Conservation (phyloP, 2,329 filamentous ascomycete species). For the Fusarium sp. region DNA sequence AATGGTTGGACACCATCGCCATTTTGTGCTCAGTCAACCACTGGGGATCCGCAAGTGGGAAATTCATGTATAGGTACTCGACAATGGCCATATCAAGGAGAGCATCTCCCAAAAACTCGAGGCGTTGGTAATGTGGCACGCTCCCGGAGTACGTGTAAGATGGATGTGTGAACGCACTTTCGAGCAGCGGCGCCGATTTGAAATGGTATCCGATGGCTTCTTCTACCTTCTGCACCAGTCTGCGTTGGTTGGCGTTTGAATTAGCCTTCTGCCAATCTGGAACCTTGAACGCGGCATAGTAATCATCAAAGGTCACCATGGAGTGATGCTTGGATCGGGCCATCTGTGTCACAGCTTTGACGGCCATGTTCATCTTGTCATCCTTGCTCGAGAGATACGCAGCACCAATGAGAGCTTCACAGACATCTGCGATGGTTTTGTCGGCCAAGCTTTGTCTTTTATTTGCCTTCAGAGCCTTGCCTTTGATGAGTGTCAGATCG, state of each 20-base stretch:
- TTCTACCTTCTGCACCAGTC: conserved; percentile 74
- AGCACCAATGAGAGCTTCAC: conserved; percentile 92
- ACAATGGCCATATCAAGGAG: conserved; percentile 88
- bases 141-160: conserved; percentile 79
- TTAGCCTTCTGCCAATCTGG: conserved; percentile 76
- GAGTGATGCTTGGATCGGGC: conserved; percentile 76
- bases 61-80: conserved; percentile 80
- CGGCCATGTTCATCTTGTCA: conserved; percentile 65
- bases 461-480: conserved; percentile 66
- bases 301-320: conserved; percentile 77
- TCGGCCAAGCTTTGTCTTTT: conserved; percentile 77
- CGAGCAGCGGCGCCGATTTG: conserved; percentile 77
- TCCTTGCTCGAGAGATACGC: conserved; percentile 68
- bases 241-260: conserved; percentile 73
- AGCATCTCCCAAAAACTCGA: conserved; percentile 92
- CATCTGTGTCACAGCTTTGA: conserved; percentile 73
- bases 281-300: conserved; percentile 73
- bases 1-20: conserved; percentile 98
- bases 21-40: conserved; percentile 99
- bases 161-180: conserved; percentile 88
- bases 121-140: conserved; percentile 86
- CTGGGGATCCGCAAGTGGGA: conserved; percentile 85
- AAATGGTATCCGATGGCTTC: conserved; percentile 71
- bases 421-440: conserved; percentile 94
- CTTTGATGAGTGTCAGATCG: conserved; percentile 76